Percentiles rank a stretch among this genome's conserved stretches.
These are phyloP conservation scores for Nitzschia inconspicua DNA, from an alignment of 108 stramenopile species.

Conservation along the genomic window DNA sequence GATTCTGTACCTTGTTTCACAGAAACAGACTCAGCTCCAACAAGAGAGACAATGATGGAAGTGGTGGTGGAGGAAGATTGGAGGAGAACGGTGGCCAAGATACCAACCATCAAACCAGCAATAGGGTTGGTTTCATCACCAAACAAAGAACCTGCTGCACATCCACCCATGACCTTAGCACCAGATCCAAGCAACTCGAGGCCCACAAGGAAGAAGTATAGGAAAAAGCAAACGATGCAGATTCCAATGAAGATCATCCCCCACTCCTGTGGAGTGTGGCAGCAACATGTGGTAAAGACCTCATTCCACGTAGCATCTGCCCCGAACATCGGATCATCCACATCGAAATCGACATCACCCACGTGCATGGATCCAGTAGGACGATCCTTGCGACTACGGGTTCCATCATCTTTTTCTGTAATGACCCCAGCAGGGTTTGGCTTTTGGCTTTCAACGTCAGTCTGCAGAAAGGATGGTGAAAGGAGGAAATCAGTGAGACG, in stretches of 20 bases:
- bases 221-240: constrained; percentile 60
- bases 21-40: constrained; percentile 58
- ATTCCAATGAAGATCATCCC: constrained; percentile 47
- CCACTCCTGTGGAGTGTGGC: constrained; percentile 63
- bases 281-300: constrained; percentile 66
- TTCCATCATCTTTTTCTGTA: constrained; percentile 12
- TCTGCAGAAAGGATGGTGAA: no score
- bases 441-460: constrained; percentile 10
- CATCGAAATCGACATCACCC: constrained; percentile 56
- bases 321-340: constrained; percentile 28
- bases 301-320: constrained; percentile 84
- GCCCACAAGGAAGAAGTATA: constrained; percentile 88
- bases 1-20: constrained; percentile 50
- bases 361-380: constrained; percentile 63
- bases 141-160: constrained; percentile 74
- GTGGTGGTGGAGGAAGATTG: constrained; percentile 90
- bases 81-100: constrained; percentile 77
- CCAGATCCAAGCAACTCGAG: constrained; percentile 73
- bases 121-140: constrained; percentile 83
- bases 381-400: constrained; percentile 49
- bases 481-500: no score
- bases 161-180: constrained; percentile 84
- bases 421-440: no score
- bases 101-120: constrained; percentile 82
- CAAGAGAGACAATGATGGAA: constrained; percentile 82